Percentiles rank a stretch among this genome's conserved stretches.
Evolutionary conservation across 2,329 filamentous ascomycete species (phyloP).

Genomic region (Talaromyces atroroseus): DNA sequence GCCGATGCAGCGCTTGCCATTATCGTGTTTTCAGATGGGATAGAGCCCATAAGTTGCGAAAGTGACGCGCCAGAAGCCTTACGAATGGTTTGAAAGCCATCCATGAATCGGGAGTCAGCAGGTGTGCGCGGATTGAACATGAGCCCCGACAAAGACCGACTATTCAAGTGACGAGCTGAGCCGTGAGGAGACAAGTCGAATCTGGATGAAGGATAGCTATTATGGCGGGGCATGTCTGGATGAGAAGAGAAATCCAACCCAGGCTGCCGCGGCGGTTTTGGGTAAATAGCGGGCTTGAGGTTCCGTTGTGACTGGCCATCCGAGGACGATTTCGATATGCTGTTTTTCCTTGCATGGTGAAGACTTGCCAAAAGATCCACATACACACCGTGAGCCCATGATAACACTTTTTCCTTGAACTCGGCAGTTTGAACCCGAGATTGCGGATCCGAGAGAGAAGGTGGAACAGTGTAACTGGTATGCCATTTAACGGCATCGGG

Average conservation of each 20-base stretch:
- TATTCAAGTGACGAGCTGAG: neutral
- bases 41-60: conserved; percentile 28
- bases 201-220: conserved; percentile 33
- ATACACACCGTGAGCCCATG: conserved; percentile 68
- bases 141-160: neutral
- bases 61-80: conserved; percentile 26
- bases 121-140: conserved; percentile 2
- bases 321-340: conserved; percentile 42
- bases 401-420: conserved; percentile 64
- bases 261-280: conserved; percentile 56
- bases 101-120: neutral
- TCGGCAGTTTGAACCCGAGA: conserved; percentile 36
- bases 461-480: conserved; percentile 18
- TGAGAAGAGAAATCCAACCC: conserved; percentile 44
- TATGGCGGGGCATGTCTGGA: conserved; percentile 27
- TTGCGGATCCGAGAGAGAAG: conserved; percentile 14
- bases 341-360: conserved; percentile 48
- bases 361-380: conserved; percentile 63
- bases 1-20: conserved; percentile 58
- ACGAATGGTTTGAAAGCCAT: conserved; percentile 9
- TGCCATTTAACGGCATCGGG: conserved; percentile 26
- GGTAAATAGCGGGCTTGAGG: conserved; percentile 54
- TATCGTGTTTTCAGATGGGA: conserved; percentile 37
- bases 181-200: conserved; percentile 25
- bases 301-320: conserved; percentile 40